Percentiles rank a stretch among this genome's conserved stretches.
Evolutionary conservation across 2,329 filamentous ascomycete species (phyloP).

Genomic region (Laburnicola sp.): DNA sequence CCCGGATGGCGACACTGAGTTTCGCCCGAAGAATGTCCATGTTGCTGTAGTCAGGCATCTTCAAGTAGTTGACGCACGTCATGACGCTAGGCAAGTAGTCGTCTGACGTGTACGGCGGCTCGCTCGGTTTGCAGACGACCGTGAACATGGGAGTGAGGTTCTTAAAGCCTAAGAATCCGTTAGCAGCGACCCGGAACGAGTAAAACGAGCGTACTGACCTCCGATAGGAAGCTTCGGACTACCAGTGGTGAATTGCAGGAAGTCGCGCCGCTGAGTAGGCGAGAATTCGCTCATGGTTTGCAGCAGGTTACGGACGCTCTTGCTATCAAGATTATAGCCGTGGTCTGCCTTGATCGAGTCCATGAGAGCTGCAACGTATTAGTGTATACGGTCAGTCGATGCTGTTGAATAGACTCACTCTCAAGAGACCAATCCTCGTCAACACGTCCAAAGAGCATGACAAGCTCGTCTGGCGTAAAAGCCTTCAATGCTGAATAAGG

Average conservation of each 20-base stretch:
- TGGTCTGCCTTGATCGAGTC: slow-evolving; percentile 99
- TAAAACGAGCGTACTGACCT: slow-evolving; percentile 61
- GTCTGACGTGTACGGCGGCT: slow-evolving; percentile 88
- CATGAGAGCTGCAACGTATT: slow-evolving; percentile 80
- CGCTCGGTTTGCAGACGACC: slow-evolving; percentile 97
- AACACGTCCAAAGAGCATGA: slow-evolving; percentile 88
- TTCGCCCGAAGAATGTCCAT: slow-evolving; percentile 76
- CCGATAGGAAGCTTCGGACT: slow-evolving; percentile 98
- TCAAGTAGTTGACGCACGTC: slow-evolving; percentile 99
- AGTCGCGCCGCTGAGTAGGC: slow-evolving; percentile 77
- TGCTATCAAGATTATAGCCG: slow-evolving; percentile 97
- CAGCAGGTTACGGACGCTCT: slow-evolving; percentile 87
- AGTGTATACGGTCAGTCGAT: too few relatives aligned
- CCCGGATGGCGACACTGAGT: slow-evolving; percentile 82
- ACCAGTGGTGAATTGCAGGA: slow-evolving; percentile 95
- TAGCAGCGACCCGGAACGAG: neutral
- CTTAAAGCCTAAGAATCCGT: slow-evolving; percentile 74
- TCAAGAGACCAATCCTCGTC: slow-evolving; percentile 98
- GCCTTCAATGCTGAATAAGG: slow-evolving; percentile 89
- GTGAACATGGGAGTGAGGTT: slow-evolving; percentile 97
- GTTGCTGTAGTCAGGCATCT: slow-evolving; percentile 89
- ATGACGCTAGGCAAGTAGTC: slow-evolving; percentile 99
- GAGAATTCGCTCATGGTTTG: slow-evolving; percentile 91
- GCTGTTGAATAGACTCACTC: slow-evolving; percentile 64
- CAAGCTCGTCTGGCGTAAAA: slow-evolving; percentile 92